A percentile compares a stretch with the other conserved stretches of the same genome.
Conservation (phyloP, 768 basidiomycete species). For the Naganishia onofrii region DNA sequence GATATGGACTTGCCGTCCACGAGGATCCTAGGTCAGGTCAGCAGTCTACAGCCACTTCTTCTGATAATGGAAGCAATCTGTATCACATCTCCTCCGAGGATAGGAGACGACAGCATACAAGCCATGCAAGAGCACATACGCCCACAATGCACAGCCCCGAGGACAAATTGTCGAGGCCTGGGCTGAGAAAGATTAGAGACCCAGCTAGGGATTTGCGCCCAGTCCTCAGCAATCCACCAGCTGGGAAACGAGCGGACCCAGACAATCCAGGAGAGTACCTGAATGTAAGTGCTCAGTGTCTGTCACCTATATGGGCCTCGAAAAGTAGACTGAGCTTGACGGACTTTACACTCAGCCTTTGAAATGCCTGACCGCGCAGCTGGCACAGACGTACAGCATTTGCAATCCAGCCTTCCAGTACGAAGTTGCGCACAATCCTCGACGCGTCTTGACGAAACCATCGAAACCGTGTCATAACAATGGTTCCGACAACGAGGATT, state of each 20-base stretch:
- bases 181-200: conserved; percentile 75
- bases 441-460: conserved; percentile 94
- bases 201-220: conserved; percentile 70
- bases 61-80: conserved; percentile 34
- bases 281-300: conserved; percentile 65
- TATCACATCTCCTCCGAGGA: conserved; percentile 38
- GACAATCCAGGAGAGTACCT: conserved; percentile 65
- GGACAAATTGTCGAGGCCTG: conserved; percentile 51
- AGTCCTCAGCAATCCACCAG: conserved; percentile 62
- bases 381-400: conserved; percentile 85
- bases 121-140: conserved; percentile 23
- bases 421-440: conserved; percentile 88
- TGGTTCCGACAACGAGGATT: conserved; percentile 97
- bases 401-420: conserved; percentile 95
- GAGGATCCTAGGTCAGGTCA: background rate
- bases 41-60: background rate
- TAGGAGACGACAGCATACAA: background rate
- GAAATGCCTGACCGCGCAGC: conserved; percentile 74
- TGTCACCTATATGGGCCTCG: background rate
- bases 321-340: background rate
- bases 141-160: conserved; percentile 17
- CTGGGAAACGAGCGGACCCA: conserved; percentile 72
- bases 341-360: conserved; percentile 55
- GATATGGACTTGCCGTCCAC: background rate
- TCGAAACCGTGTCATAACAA: conserved; percentile 94